Percentiles rank a stretch among this genome's conserved stretches.
These are phyloP conservation scores for Pouteria glomerata DNA, from an alignment of 148 eudicot species.

Conservation along the genomic window DNA sequence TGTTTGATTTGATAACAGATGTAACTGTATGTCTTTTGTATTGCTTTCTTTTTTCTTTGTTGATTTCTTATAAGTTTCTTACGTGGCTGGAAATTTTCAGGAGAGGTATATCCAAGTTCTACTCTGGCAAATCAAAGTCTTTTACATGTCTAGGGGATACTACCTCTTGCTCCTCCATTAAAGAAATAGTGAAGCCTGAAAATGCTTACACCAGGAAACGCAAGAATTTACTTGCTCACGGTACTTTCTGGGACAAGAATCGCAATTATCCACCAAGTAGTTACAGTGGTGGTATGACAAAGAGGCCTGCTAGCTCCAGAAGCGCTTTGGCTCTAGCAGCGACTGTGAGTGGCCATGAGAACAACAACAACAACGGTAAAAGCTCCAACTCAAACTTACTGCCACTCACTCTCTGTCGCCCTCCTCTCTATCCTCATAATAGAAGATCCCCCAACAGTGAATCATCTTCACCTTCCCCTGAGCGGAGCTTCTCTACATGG, in stretches of 20 bases:
- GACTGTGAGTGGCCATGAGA: conserved; percentile 19
- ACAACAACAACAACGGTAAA: not conserved
- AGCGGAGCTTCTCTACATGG: conserved; percentile 19
- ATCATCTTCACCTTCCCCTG: not conserved
- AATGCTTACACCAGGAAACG: conserved; percentile 58
- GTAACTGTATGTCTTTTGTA: not conserved
- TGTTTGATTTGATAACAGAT: not conserved
- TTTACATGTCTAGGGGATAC: conserved; percentile 53
- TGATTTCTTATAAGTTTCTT: not conserved
- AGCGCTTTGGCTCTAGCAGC: conserved; percentile 45
- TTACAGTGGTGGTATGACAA: conserved; percentile 45
- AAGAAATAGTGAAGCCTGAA: conserved; percentile 59
- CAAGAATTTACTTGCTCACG: conserved; percentile 43
- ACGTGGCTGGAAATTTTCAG: conserved; percentile 24
- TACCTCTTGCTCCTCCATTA: conserved; percentile 32
- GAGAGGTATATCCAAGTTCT: conserved; percentile 73
- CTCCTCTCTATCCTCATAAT: conserved; percentile 9
- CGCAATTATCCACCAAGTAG: conserved; percentile 20
- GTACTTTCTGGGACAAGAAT: conserved; percentile 31
- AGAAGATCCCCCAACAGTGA: not conserved
- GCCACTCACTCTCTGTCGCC: not conserved
- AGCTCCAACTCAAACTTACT: not conserved
- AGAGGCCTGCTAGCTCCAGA: conserved; percentile 26
- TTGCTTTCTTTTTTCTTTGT: not conserved
- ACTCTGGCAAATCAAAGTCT: conserved; percentile 78